Evolutionary conservation across 352 stramenopile species (phyloP), one percentile per base, ranked within the genome.

Genomic region (Phytophthora kernoviae): DNA sequence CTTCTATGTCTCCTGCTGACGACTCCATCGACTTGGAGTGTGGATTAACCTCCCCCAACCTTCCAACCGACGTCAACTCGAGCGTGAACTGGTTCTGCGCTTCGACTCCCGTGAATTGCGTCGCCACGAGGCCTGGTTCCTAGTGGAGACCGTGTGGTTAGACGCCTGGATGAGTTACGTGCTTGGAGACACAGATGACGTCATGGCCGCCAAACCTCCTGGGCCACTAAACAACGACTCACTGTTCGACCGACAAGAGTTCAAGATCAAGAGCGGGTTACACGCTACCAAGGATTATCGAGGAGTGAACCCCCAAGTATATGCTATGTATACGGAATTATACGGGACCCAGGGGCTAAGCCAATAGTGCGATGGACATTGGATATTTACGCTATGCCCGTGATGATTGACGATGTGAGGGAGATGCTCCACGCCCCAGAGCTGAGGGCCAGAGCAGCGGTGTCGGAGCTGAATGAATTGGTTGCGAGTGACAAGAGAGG

Each of bases 151-250:
- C 21, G 69, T 64, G 53, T 94, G 84, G 84, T 70, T 94, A 24
- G 81, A 92, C 57, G 75, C 77, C 30, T 94, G 84, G 84, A 91
- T 92, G 82, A 70, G 68, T 30, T 94, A 87, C 70, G 77, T 92
- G 15, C 51, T 92, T 44, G 83, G 75, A 48, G 82, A 91, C 51
- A 62, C 80, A 47, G 78, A 89, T 65, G 68, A 78, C 20, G 77
- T 75, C 22, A 77, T 72, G 26, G 62, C 79, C 3, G 55, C 84
- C 5, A 47, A 68, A 48, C 75, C 79, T 46, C 82, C 82, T 0
- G 84, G 84, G 1, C 75, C 82, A 34, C 53, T 94, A 14, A 87
- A 70, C 27, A 92, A 94, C 68, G 79, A 86, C 52, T 67, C 81
- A 44, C 75, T 94, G 1, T 92, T 92, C 43, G 79, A 92, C 47